Evolutionary conservation across 257 asterid species (phyloP), one percentile per base, ranked within the genome.

Genomic region (Solanum chiquidenum): DNA sequence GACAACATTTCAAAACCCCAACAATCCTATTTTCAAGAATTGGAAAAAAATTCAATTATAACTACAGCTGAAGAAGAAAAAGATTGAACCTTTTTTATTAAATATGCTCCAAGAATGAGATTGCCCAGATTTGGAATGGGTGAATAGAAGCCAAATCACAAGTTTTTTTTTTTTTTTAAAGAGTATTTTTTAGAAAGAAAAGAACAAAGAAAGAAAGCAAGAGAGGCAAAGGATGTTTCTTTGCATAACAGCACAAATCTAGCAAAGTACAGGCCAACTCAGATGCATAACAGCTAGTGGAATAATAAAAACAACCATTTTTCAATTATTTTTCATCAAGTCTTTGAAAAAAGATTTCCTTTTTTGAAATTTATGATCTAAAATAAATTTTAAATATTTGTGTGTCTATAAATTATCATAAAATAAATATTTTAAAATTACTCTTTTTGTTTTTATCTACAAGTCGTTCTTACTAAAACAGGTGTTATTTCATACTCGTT

Each of bases 1-100:
- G 90, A 88, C 89, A 90, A 34, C 86, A 73, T 88, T 90, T 87
- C 23, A 86, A 88, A 85, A 84, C 89, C 89, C 91, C 84, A 88
- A 42, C 38, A 88, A 35, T 86, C 90, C 95, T 90, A 90, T 89
- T 89, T 69, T 40, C 58, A 49, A 14, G 58, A 49, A 49, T 13
- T 49, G 58, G 7, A 13, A 49, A 49, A 49, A 13, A 5, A 1
- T 49, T 49, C 12, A 84, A 62, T 42, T 44, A 58, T 10, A 33
- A 83, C 42, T 49, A 31, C 5, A 46, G 42, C 31, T 25, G 14
- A 38, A 38, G 60, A n/a, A 9, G 21, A 21, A 29, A 85, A 44
- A 16, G 82, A 85, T 86, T n/a, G 71, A 80, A 86, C 87, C 87
- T 69, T 86, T 68, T 16, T 27, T 29, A 44, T 68, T 75, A 69